Percentiles rank a stretch among this genome's conserved stretches.
phyloP scores from a whole-genome alignment of 768 basidiomycete species.

The Lepiota brunneoincarnata region DNA sequence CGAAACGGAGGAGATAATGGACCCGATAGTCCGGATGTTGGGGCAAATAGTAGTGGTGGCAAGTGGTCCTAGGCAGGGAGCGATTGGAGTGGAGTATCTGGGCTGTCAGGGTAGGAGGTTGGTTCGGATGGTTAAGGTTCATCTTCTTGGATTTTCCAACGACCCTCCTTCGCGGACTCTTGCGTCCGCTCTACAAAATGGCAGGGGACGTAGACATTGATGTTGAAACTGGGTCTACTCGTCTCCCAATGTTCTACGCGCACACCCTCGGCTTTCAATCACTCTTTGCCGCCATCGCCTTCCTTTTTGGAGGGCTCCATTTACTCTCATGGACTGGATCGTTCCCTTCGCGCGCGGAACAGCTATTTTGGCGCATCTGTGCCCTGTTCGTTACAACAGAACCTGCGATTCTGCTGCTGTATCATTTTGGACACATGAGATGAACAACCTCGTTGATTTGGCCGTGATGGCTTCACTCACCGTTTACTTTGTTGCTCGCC shows the following conservation, averaged over 20 bases:
- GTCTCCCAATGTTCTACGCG: neutral
- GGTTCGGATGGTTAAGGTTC: neutral
- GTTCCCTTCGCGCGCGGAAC: neutral
- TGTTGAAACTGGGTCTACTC: neutral
- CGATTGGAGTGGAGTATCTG: neutral
- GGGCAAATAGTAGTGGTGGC: neutral
- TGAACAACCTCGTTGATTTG: neutral
- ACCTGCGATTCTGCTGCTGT: neutral
- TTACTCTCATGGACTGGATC: neutral
- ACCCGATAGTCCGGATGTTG: too few relatives aligned
- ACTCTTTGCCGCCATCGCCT: neutral
- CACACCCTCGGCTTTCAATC: neutral
- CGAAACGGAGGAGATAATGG: neutral
- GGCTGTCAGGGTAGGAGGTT: neutral
- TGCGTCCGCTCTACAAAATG: conserved; percentile 1
- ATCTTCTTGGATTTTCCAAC: neutral
- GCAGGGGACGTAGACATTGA: neutral
- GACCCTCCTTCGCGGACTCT: neutral
- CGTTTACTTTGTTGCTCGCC: neutral
- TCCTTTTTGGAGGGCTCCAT: neutral
- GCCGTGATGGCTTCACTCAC: neutral
- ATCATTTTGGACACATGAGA: neutral
- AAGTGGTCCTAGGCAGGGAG: neutral
- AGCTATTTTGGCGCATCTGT: neutral
- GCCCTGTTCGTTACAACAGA: neutral